Evolutionary conservation across 2,329 filamentous ascomycete species (phyloP).

Genomic region (Alternaria rosae): DNA sequence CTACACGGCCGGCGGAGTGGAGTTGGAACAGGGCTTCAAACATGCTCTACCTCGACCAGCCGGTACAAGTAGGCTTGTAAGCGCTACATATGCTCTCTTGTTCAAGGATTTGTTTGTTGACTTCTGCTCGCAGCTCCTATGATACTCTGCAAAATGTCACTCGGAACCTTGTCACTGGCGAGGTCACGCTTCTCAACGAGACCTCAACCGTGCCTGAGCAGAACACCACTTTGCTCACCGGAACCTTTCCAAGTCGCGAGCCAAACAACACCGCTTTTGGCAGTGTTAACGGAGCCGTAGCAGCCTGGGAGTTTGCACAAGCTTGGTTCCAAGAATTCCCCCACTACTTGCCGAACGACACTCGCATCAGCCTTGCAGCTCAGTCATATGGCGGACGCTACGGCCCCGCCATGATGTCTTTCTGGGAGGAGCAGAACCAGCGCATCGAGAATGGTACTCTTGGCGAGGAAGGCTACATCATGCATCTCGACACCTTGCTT

Average conservation of each 20-base stretch:
- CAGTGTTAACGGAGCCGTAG: constrained; percentile 26
- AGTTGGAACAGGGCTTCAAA: constrained; percentile 41
- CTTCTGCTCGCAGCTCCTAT: constrained; percentile 53
- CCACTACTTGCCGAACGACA: constrained; percentile 28
- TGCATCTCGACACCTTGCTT: constrained; percentile 19
- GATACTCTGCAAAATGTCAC: constrained; percentile 30
- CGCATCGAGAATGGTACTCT: constrained; percentile 18
- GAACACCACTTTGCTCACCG: constrained; percentile 26
- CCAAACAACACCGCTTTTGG: constrained; percentile 27
- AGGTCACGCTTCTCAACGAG: constrained; percentile 20
- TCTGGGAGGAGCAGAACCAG: constrained; percentile 24
- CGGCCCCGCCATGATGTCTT: constrained; percentile 22
- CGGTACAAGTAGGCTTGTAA: constrained; percentile 61
- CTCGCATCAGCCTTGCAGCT: constrained; percentile 26
- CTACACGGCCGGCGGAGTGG: constrained; percentile 17
- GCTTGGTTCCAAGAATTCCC: constrained; percentile 34
- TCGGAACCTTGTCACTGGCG: constrained; percentile 22
- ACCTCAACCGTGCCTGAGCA: constrained; percentile 22
- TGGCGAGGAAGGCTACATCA: constrained; percentile 12
- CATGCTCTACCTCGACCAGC: constrained; percentile 71
- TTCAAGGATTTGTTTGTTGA: background rate
- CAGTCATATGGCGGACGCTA: constrained; percentile 25
- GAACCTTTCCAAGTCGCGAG: constrained; percentile 24
- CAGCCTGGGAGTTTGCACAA: constrained; percentile 30
- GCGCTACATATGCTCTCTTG: background rate